Conservation (phyloP, 2,329 filamentous ascomycete species). For the Fonsecaea monophora region DNA sequence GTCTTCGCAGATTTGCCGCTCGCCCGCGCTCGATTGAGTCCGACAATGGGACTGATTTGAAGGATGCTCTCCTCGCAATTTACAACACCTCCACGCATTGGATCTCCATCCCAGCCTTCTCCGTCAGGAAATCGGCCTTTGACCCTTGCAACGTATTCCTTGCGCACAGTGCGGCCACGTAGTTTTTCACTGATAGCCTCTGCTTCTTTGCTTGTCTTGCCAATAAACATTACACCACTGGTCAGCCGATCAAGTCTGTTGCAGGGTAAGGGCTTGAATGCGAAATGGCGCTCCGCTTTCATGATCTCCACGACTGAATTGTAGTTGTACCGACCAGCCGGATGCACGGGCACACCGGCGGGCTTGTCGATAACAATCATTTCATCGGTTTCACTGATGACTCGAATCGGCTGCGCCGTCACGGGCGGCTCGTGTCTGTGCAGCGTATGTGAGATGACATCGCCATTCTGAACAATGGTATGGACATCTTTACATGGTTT, state of each 20-base stretch:
- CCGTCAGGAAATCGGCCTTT: slow-evolving; percentile 88
- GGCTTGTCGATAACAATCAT: slow-evolving; percentile 98
- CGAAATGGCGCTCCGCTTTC: slow-evolving; percentile 71
- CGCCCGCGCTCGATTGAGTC: slow-evolving; percentile 90
- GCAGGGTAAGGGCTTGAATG: slow-evolving; percentile 73
- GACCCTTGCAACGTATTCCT: slow-evolving; percentile 93
- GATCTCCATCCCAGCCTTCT: slow-evolving; percentile 37
- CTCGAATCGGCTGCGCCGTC: slow-evolving; percentile 75
- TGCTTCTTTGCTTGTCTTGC: slow-evolving; percentile 81
- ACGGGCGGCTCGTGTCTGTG: slow-evolving; percentile 97
- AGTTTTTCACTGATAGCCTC: slow-evolving; percentile 79
- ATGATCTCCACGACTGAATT: slow-evolving; percentile 96
- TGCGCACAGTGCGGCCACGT: slow-evolving; percentile 79
- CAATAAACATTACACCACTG: slow-evolving; percentile 97
- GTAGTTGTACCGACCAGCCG: slow-evolving; percentile 92
- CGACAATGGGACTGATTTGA: slow-evolving; percentile 91
- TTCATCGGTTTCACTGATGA: slow-evolving; percentile 90
- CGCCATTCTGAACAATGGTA: slow-evolving; percentile 67
- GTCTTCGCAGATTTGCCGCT: slow-evolving; percentile 89
- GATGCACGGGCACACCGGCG: slow-evolving; percentile 91
- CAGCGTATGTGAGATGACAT: slow-evolving; percentile 88
- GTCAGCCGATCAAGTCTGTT: slow-evolving; percentile 94
- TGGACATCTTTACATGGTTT: slow-evolving; percentile 59
- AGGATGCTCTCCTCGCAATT: slow-evolving; percentile 94
- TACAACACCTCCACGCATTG: slow-evolving; percentile 64